Evolutionary conservation across 2,329 filamentous ascomycete species (phyloP).

Genomic region (Xylariales sp.): DNA sequence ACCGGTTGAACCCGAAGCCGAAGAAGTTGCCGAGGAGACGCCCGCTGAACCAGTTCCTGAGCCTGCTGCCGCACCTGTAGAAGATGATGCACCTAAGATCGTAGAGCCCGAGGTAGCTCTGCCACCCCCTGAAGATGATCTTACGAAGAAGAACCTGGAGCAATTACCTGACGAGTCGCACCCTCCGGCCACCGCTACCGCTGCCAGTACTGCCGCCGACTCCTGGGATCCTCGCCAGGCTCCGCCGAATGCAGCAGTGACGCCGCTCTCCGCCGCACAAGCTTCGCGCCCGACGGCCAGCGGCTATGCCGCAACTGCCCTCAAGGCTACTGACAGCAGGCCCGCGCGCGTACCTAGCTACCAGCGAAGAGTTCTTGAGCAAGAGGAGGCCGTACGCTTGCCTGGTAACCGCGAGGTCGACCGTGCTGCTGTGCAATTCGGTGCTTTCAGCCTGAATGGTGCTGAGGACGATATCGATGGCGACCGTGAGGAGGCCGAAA

Average conservation of each 20-base stretch:
- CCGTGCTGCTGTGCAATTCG: constrained; percentile 89
- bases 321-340: constrained; percentile 70
- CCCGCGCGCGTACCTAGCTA: constrained; percentile 70
- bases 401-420: constrained; percentile 94
- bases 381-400: constrained; percentile 98
- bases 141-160: constrained; percentile 90
- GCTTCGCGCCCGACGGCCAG: constrained; percentile 60
- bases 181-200: constrained; percentile 74
- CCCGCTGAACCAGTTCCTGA: constrained; percentile 26
- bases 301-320: constrained; percentile 74
- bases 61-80: constrained; percentile 21
- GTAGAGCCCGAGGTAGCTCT: constrained; percentile 52
- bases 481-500: constrained; percentile 92
- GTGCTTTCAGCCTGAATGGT: constrained; percentile 86
- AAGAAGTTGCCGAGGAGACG: constrained; percentile 29
- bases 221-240: constrained; percentile 70
- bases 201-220: constrained; percentile 83
- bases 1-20: constrained; percentile 32
- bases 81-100: constrained; percentile 28
- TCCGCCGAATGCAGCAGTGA: constrained; percentile 53
- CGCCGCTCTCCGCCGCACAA: constrained; percentile 61
- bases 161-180: constrained; percentile 79
- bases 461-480: constrained; percentile 87
- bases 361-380: constrained; percentile 83
- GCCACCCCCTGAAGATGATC: constrained; percentile 70